Evolutionary conservation across 352 stramenopile species (phyloP).

Genomic region (Phytophthora melonis): DNA sequence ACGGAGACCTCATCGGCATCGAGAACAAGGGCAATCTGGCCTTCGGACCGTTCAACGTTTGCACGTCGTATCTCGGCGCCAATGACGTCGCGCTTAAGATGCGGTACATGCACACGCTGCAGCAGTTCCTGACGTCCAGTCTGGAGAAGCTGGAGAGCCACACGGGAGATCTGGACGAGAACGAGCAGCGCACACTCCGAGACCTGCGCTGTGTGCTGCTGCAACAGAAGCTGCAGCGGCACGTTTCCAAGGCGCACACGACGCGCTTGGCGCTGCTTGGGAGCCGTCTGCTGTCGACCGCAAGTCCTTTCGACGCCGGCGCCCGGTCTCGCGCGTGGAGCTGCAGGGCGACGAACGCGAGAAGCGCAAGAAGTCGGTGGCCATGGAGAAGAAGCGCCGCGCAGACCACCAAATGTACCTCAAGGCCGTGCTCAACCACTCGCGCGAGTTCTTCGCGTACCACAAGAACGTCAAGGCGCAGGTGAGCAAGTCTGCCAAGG

Average conservation of each 20-base stretch:
- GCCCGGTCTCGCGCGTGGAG: conserved; percentile 67
- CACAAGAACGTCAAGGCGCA: conserved; percentile 88
- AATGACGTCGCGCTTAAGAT: conserved; percentile 83
- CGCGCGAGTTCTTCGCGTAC: conserved; percentile 87
- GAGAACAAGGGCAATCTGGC: conserved; percentile 57
- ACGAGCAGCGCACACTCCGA: conserved; percentile 60
- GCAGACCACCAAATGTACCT: conserved; percentile 84
- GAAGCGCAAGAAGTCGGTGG: conserved; percentile 84
- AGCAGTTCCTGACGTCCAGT: conserved; percentile 73
- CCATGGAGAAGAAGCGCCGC: conserved; percentile 84
- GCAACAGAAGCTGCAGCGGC: conserved; percentile 75
- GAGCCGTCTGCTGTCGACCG: conserved; percentile 74
- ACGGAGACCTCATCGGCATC: conserved; percentile 72
- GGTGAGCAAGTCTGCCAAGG: conserved; percentile 71
- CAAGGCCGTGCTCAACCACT: conserved; percentile 85
- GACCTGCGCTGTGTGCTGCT: conserved; percentile 77
- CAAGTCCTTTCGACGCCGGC: conserved; percentile 78
- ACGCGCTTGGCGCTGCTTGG: conserved; percentile 68
- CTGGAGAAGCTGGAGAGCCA: conserved; percentile 70
- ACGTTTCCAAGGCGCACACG: conserved; percentile 69
- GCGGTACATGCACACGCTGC: conserved; percentile 75
- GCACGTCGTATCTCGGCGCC: conserved; percentile 64
- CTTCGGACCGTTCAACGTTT: conserved; percentile 72
- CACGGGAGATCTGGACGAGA: conserved; percentile 40
- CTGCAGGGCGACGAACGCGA: conserved; percentile 78